Evolutionary conservation across 2,329 filamentous ascomycete genomes (phyloP).

Genomic region (Sarocladiaceae sp.): DNA sequence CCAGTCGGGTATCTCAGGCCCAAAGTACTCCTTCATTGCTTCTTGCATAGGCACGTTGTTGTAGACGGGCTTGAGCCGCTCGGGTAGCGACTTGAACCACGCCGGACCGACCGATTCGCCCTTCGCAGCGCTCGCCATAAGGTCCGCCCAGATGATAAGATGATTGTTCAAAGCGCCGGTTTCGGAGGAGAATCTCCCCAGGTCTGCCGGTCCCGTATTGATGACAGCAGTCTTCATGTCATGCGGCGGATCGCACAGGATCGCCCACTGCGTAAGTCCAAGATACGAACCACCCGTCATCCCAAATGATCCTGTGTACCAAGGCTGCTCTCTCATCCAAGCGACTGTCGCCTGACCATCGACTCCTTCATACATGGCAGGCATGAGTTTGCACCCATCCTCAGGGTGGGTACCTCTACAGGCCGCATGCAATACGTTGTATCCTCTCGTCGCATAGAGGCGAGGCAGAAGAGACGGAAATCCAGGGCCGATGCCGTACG

Average conservation of each 20-base stretch:
- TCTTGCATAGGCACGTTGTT: neutral
- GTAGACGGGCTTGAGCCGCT: slow-evolving; percentile 7
- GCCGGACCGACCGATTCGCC: slow-evolving; percentile 13
- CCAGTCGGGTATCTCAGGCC: neutral
- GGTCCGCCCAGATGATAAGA: slow-evolving; percentile 10
- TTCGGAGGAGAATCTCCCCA: slow-evolving; percentile 10
- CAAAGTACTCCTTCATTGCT: neutral
- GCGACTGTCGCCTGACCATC: slow-evolving; percentile 15
- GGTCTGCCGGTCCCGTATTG: slow-evolving; percentile 12
- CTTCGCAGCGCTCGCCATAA: slow-evolving; percentile 12
- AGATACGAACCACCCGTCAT: slow-evolving; percentile 16
- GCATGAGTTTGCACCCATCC: slow-evolving; percentile 10
- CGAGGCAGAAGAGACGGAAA: slow-evolving; percentile 1
- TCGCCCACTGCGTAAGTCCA: slow-evolving; percentile 17
- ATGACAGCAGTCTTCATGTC: slow-evolving; percentile 15
- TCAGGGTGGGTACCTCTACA: slow-evolving; percentile 13
- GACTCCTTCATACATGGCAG: slow-evolving; percentile 11
- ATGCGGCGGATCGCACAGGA: slow-evolving; percentile 14
- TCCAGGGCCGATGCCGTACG: slow-evolving; percentile 14
- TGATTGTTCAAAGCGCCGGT: slow-evolving; percentile 12
- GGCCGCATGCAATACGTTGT: slow-evolving; percentile 16
- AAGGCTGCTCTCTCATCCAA: slow-evolving; percentile 18
- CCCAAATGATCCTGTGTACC: slow-evolving; percentile 18
- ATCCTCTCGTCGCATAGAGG: slow-evolving; percentile 17
- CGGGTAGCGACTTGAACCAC: slow-evolving; percentile 7